phyloP scores from a whole-genome alignment of 768 basidiomycete species.

The Psilocybe cubensis region DNA sequence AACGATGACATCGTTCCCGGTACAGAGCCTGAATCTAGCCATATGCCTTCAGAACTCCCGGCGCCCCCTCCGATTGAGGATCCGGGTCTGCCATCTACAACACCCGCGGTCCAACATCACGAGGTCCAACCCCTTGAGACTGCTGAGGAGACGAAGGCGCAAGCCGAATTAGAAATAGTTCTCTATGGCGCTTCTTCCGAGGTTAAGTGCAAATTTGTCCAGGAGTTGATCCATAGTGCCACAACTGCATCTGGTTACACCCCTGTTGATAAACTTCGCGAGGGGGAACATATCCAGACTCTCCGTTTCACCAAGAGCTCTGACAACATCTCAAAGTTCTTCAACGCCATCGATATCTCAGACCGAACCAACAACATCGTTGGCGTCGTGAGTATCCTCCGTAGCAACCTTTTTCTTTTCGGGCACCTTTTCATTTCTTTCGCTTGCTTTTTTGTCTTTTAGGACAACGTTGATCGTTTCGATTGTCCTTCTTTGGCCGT shows the following conservation, averaged over 20 bases:
- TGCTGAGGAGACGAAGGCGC: slow-evolving; percentile 22
- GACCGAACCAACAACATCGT: slow-evolving; percentile 39
- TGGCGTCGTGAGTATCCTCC: slow-evolving; percentile 37
- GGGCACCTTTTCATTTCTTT: slow-evolving; percentile 35
- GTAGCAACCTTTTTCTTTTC: slow-evolving; percentile 10
- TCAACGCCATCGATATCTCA: slow-evolving; percentile 36
- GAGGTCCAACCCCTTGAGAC: slow-evolving; percentile 25
- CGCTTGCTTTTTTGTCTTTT: slow-evolving; percentile 39
- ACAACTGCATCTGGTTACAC: slow-evolving; percentile 42
- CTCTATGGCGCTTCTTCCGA: slow-evolving; percentile 67
- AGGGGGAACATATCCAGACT: slow-evolving; percentile 27
- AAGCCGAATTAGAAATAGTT: slow-evolving; percentile 56
- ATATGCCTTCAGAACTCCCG: slow-evolving; percentile 13
- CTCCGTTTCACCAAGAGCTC: slow-evolving; percentile 31
- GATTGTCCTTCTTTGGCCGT: slow-evolving; percentile 66
- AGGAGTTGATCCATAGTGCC: slow-evolving; percentile 60
- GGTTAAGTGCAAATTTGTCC: slow-evolving; percentile 65
- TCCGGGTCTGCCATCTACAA: slow-evolving; percentile 33
- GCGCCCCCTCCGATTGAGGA: slow-evolving; percentile 30
- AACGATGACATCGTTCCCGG: slow-evolving; percentile 19
- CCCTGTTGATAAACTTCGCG: slow-evolving; percentile 26
- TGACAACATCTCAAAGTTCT: slow-evolving; percentile 27
- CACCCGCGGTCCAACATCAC: slow-evolving; percentile 39
- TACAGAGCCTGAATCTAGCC: slow-evolving; percentile 4
- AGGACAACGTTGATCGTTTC: slow-evolving; percentile 30